A percentile compares a stretch with the other conserved stretches of the same genome.
Conservation (phyloP, 2,329 filamentous ascomycete species). For the Nemania sp. region DNA sequence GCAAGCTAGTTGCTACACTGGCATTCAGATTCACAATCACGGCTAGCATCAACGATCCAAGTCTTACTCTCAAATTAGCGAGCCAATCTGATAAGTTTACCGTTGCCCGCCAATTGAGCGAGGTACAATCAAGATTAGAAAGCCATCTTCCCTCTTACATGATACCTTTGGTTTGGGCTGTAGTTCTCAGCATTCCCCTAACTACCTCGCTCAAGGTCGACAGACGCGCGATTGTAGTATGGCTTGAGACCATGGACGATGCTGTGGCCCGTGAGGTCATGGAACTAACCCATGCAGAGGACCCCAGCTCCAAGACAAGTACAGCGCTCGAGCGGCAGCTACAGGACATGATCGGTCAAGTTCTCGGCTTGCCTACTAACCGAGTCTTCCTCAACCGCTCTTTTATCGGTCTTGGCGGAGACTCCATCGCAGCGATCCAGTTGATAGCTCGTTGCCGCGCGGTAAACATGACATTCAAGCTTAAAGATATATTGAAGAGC, state of each 20-base stretch:
- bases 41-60: not conserved
- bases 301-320: conserved; percentile 19
- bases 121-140: conserved; percentile 19
- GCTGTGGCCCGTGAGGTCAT: conserved; percentile 22
- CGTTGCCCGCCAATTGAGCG: conserved; percentile 10
- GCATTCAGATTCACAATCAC: conserved; percentile 20
- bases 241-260: too few species aligned
- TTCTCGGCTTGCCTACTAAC: conserved; percentile 18
- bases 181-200: conserved; percentile 16
- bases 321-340: conserved; percentile 24
- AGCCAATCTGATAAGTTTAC: conserved; percentile 13
- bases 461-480: too few species aligned
- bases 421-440: conserved; percentile 27
- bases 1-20: conserved; percentile 11
- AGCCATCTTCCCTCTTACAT: conserved; percentile 30
- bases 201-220: conserved; percentile 30
- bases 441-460: too few species aligned
- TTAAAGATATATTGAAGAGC: too few species aligned
- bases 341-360: conserved; percentile 20
- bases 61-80: not conserved
- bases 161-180: conserved; percentile 24
- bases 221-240: conserved; percentile 22
- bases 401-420: conserved; percentile 28
- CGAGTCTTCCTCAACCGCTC: conserved; percentile 5
- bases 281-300: conserved; percentile 5